Base-by-base conservation (phyloP, 23 red algal genomes). In the Chondrus crispus region DNA sequence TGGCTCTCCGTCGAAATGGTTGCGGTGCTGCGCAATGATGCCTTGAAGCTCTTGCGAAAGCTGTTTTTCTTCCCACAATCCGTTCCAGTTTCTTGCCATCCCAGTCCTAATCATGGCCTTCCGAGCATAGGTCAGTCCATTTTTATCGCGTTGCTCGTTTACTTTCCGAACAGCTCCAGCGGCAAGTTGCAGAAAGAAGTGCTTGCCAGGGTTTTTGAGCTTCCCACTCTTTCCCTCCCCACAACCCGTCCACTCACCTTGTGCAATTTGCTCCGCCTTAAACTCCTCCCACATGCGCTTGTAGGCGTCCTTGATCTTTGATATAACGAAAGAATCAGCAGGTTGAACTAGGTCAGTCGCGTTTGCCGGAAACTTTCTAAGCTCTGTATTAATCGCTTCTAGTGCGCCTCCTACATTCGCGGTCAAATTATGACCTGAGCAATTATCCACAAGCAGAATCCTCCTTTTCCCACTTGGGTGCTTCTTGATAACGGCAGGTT, bases 21-120 rank as follows among this genome's bases (percentile, higher is more conserved):
- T 26, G 24, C 66, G 22, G 28, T 72, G 28, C 66, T 72, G 11
- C 12, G 66, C 66, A 53, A 80, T 52, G 11, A 80, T 24, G 33
- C 33, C 74, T 36, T 80, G 74, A 11, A 80, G 41, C 16, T 80
- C 74, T 19, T 19, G 20, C 10, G 16, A 16, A 10, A 80, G 19
- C 74, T 80, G 74, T 11, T 22, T 51, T 39, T 51, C 46, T 52
- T 51, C 44, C 46, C 74, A 80, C 41, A 14, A 14, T 16, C 74
- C 74, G 49, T 80, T 51, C 12, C 12, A n/a, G 33, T 80, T 51
- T 13, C 49, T 13, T 20, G 38, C 11, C 46, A 80, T 51, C 12
- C 74, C 74, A 13, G 38, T 24, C 46, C 19, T 46, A 46, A 80
- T 52, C 74, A 80, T 80, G 46, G 74, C 74, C 46, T 80, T 80